A percentile compares a stretch with the other conserved stretches of the same genome.
phyloP scores from a whole-genome alignment of 2,329 filamentous ascomycete genomes.

The Xylariales sp. region DNA sequence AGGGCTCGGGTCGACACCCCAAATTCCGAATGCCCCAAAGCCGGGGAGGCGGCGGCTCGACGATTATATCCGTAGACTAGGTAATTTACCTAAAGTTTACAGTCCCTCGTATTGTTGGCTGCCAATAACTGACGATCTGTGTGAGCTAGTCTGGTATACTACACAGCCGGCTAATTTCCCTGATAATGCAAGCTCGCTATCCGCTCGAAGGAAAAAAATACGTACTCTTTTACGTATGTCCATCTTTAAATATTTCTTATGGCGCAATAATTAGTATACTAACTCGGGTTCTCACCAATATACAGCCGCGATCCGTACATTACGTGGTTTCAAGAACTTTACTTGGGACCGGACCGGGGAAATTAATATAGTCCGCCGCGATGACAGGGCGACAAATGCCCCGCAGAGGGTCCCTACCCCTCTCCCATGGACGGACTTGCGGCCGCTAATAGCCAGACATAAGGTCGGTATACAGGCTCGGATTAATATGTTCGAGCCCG shows the following conservation, averaged over 20 bases:
- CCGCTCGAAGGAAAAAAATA: constrained; percentile 3
- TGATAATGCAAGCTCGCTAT: background rate
- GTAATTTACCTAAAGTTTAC: background rate
- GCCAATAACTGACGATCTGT: background rate
- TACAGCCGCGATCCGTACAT: background rate
- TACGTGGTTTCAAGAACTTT: constrained; percentile 3
- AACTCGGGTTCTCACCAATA: background rate
- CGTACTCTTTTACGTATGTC: background rate
- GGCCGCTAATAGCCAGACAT: too few species aligned
- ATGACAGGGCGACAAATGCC: too few species aligned
- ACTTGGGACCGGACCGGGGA: background rate
- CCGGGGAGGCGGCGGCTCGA: background rate
- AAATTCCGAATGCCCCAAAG: too few species aligned
- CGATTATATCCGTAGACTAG: constrained; percentile 7
- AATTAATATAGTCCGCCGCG: background rate
- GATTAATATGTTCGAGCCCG: too few species aligned
- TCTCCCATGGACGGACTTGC: too few species aligned
- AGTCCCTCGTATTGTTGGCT: background rate
- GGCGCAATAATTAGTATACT: background rate
- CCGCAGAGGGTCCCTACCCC: too few species aligned
- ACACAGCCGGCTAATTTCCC: constrained; percentile 1
- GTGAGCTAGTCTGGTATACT: constrained; percentile 1
- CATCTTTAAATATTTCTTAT: background rate
- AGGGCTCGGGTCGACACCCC: background rate
- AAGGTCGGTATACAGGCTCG: too few species aligned